Percentiles rank a stretch among this genome's conserved stretches.
Evolutionary conservation across 305 asterid genomes (phyloP).

Genomic region (Fraxinus angustifolia): DNA sequence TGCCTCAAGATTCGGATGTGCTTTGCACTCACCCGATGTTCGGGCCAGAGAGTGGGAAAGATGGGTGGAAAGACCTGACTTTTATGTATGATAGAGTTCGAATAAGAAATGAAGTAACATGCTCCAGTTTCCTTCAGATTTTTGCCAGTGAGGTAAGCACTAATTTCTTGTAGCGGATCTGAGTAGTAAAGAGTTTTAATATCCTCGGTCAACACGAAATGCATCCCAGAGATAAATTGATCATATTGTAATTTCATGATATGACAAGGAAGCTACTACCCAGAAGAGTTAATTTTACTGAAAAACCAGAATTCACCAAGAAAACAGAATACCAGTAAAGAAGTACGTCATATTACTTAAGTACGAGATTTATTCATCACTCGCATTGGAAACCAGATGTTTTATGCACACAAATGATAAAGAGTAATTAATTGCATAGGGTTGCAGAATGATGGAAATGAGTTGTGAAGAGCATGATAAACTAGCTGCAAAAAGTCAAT

Average conservation of each 20-base stretch:
- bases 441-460: constrained; percentile 88
- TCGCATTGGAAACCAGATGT: neutral
- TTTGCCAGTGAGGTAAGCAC: constrained; percentile 63
- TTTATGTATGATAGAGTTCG: constrained; percentile 74
- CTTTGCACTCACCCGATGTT: constrained; percentile 96
- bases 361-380: neutral
- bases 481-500: constrained; percentile 71
- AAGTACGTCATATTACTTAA: neutral
- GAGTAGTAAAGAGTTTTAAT: neutral
- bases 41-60: constrained; percentile 83
- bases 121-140: constrained; percentile 62
- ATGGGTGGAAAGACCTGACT: constrained; percentile 68
- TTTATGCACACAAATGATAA: neutral
- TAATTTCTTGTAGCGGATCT: neutral
- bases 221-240: neutral
- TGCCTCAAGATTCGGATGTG: constrained; percentile 70
- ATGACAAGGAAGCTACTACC: neutral
- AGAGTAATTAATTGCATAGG: constrained; percentile 38
- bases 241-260: neutral
- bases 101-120: constrained; percentile 48
- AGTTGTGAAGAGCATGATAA: constrained; percentile 80
- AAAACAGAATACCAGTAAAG: neutral
- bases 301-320: neutral
- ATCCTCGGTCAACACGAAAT: neutral
- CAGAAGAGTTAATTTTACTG: neutral